Conservation (phyloP, 768 basidiomycete species). For the Boletales sp. region DNA sequence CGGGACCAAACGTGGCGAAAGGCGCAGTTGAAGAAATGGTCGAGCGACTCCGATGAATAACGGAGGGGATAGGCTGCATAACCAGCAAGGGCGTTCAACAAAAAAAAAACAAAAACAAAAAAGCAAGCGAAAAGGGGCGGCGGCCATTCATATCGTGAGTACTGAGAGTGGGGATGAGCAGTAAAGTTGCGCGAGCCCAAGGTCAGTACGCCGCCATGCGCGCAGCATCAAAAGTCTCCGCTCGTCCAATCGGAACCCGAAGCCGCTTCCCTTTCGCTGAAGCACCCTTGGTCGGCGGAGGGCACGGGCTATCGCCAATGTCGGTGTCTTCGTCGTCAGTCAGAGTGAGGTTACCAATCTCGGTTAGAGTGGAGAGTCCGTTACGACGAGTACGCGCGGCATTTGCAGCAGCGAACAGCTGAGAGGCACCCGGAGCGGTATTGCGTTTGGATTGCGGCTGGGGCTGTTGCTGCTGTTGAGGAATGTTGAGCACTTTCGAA, state of each 20-base stretch:
- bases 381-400: constrained; percentile 64
- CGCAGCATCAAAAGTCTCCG: constrained; percentile 67
- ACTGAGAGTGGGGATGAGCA: constrained; percentile 1
- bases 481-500: constrained; percentile 35
- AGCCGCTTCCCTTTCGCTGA: constrained; percentile 57
- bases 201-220: constrained; percentile 47
- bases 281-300: constrained; percentile 62
- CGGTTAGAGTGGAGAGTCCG: constrained; percentile 59
- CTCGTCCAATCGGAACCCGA: constrained; percentile 48
- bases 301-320: constrained; percentile 85
- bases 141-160: not conserved
- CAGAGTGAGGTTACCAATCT: constrained; percentile 58
- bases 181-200: constrained; percentile 14
- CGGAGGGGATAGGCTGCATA: constrained; percentile 6
- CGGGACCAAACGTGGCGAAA: constrained; percentile 12
- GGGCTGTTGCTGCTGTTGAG: constrained; percentile 36
- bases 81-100: not conserved
- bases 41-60: constrained; percentile 3
- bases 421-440: constrained; percentile 56
- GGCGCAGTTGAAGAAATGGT: constrained; percentile 5
- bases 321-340: constrained; percentile 78
- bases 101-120: constrained; percentile 3
- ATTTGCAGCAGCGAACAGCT: constrained; percentile 66
- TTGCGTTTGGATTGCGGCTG: constrained; percentile 54
- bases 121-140: constrained; percentile 1